Evolutionary conservation across 2,329 filamentous ascomycete species (phyloP), one percentile per base, ranked within the genome.

Genomic region (Paraphaeosphaeria minitans): DNA sequence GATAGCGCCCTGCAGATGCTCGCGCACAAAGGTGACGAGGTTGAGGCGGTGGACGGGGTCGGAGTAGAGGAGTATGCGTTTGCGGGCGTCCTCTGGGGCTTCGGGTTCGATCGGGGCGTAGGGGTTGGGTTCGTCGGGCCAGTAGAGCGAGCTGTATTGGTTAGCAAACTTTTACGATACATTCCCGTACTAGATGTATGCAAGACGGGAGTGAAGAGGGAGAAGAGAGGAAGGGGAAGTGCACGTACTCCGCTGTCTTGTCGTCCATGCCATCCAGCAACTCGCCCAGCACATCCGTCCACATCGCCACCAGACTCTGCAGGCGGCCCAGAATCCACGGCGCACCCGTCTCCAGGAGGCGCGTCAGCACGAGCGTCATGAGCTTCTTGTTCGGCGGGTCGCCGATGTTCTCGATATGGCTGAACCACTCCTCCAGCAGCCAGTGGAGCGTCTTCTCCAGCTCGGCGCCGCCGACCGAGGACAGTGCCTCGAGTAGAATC

Each of bases 231-330:
- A 27, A 22, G 19, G 47, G 43, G 21, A 33, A 8, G 19, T 13
- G 48, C 3, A 72, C 72, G 4, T 69, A 77, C 73, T 78, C 77
- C 1, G 67, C 69, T 29, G 53, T 73, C 48, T 64, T 81, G 48
- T 83, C 81, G 27, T 82, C 80, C 42, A 82, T 80, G 24, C 85
- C 85, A 47, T 89, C 87, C 53, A 88, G 81, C 51, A 93, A 77
- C 67, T 92, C 88, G 1, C 78, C 78, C 31, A 93, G 79, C 1
- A 91, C 84, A 62, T 84, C 85, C 1, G 88, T 90, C 91, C 91
- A 95, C 78, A 93, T 84, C 1, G 83, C 82, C 68, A 95, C 87
- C 67, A 91, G 87, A 68, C 89, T 89, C 73, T 95, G 91, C 56
- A 95, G 79, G 39, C 82, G 83, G 1, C 75, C 70, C 4, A 92